A percentile compares a stretch with the other conserved stretches of the same genome.
Evolutionary conservation across 345 rosid species (phyloP).

Genomic region (Camelina laxa): DNA sequence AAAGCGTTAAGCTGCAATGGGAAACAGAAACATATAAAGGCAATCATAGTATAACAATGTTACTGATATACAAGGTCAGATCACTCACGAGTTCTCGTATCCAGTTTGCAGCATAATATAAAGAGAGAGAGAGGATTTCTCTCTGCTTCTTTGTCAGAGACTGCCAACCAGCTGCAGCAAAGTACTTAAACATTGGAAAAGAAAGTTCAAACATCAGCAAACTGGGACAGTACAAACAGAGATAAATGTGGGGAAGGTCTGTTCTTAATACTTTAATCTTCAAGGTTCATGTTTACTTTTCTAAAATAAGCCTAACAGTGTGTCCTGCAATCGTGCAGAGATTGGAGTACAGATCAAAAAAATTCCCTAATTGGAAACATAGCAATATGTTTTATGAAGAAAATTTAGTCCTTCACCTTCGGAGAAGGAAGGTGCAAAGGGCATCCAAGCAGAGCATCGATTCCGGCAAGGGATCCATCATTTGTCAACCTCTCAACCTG

Average conservation of each 20-base stretch:
- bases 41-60: background rate
- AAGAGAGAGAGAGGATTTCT: constrained; percentile 61
- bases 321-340: constrained; percentile 12
- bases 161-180: constrained; percentile 57
- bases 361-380: constrained; percentile 22
- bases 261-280: background rate
- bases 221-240: constrained; percentile 4
- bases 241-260: background rate
- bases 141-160: constrained; percentile 71
- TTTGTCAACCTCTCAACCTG: constrained; percentile 79
- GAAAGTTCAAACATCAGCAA: constrained; percentile 42
- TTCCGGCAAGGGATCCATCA: constrained; percentile 84
- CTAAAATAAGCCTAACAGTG: background rate
- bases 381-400: constrained; percentile 1
- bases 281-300: constrained; percentile 15
- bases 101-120: constrained; percentile 81
- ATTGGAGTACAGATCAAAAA: constrained; percentile 9
- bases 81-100: constrained; percentile 73
- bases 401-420: constrained; percentile 50
- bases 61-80: constrained; percentile 26
- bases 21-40: constrained; percentile 35
- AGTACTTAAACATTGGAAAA: constrained; percentile 59
- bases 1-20: constrained; percentile 78
- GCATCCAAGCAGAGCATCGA: constrained; percentile 90
- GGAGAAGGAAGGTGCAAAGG: constrained; percentile 84